Conservation (phyloP, 2,329 filamentous ascomycete species). For the Botrytis hyacinthi region DNA sequence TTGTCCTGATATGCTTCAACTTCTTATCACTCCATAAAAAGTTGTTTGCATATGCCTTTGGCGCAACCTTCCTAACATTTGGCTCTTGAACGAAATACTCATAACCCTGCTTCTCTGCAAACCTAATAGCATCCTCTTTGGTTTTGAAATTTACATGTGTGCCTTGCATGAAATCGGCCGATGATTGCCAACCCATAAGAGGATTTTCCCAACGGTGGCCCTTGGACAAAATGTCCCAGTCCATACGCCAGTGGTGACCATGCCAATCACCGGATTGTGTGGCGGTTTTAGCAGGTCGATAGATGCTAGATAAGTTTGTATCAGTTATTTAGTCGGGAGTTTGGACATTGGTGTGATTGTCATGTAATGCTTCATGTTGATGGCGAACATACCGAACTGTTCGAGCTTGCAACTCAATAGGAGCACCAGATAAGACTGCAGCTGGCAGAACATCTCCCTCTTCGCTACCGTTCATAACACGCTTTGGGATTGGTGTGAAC, state of each 20-base stretch:
- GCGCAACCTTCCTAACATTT: conserved; percentile 77
- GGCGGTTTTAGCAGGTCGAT: conserved; percentile 85
- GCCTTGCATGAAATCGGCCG: conserved; percentile 91
- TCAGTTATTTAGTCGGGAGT: conserved; percentile 23
- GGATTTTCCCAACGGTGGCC: conserved; percentile 98
- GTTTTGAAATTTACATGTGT: conserved; percentile 85
- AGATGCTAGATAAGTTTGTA: conserved; percentile 65
- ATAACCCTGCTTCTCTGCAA: conserved; percentile 98
- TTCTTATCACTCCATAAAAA: conserved; percentile 83
- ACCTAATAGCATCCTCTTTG: conserved; percentile 92
- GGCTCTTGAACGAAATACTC: conserved; percentile 99
- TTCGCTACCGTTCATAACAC: conserved; percentile 89
- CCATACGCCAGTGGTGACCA: conserved; percentile 87
- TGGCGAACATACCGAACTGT: conserved; percentile 73
- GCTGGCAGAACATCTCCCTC: conserved; percentile 71
- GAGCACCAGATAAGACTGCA: conserved; percentile 85
- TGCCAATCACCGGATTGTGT: conserved; percentile 93
- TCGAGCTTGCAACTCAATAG: conserved; percentile 87
- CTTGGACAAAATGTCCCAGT: conserved; percentile 92
- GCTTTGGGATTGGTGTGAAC: conserved; percentile 87
- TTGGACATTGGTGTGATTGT: not conserved
- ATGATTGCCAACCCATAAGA: conserved; percentile 98
- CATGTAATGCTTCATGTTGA: not conserved
- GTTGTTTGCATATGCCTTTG: conserved; percentile 97
- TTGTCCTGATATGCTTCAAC: conserved; percentile 82